phyloP scores from a whole-genome alignment of 2,329 filamentous ascomycete species.

The Paracorniculantispora psalliotae region DNA sequence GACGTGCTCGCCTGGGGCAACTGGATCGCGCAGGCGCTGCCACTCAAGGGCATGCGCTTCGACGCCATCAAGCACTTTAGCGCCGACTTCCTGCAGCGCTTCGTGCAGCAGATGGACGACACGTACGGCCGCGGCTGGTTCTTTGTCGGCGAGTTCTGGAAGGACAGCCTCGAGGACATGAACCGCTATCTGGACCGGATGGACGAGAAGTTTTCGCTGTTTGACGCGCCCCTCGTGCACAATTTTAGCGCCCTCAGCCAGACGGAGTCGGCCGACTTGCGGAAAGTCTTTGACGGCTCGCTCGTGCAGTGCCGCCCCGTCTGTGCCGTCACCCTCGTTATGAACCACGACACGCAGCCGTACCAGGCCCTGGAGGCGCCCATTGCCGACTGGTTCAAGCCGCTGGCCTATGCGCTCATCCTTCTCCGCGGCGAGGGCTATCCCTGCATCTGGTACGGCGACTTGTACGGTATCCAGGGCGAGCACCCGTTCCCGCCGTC shows the following conservation, averaged over 20 bases:
- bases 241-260: constrained; percentile 60
- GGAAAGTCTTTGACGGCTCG: constrained; percentile 57
- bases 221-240: constrained; percentile 64
- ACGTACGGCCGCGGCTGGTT: constrained; percentile 34
- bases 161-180: constrained; percentile 32
- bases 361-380: constrained; percentile 44
- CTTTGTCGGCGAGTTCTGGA: constrained; percentile 36
- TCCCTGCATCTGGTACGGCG: constrained; percentile 67
- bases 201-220: constrained; percentile 55
- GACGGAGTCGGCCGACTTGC: constrained; percentile 52
- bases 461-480: constrained; percentile 58
- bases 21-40: constrained; percentile 59
- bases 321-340: constrained; percentile 54
- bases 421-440: constrained; percentile 59
- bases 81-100: constrained; percentile 60
- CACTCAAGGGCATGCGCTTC: constrained; percentile 61
- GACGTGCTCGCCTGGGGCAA: constrained; percentile 64
- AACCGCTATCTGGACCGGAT: constrained; percentile 33
- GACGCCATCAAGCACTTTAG: constrained; percentile 72
- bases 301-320: constrained; percentile 42
- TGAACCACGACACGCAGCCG: constrained; percentile 63
- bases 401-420: constrained; percentile 66
- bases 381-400: constrained; percentile 63
- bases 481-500: constrained; percentile 44
- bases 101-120: constrained; percentile 53